Evolutionary conservation across 2,329 filamentous ascomycete species (phyloP).

Genomic region (Teratosphaeriaceae sp.): DNA sequence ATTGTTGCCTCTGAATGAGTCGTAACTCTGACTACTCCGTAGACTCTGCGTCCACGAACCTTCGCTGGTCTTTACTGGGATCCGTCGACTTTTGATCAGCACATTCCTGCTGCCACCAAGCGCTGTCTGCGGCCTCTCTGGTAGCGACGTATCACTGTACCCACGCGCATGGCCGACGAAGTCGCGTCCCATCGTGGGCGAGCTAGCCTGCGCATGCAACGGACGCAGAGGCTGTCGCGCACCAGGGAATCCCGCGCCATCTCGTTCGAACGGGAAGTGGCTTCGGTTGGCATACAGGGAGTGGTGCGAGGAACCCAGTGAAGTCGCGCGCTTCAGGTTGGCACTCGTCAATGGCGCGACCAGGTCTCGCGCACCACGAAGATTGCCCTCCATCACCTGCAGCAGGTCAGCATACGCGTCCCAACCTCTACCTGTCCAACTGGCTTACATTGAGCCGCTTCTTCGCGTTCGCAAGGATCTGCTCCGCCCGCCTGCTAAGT

Average conservation of each 20-base stretch:
- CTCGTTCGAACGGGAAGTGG: conserved; percentile 14
- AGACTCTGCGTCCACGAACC: conserved; percentile 15
- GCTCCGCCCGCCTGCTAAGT: conserved; percentile 74
- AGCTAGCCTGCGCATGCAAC: conserved; percentile 24
- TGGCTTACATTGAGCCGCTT: conserved; percentile 69
- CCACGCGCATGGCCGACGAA: conserved; percentile 50
- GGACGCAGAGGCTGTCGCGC: conserved; percentile 12
- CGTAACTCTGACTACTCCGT: conserved; percentile 25
- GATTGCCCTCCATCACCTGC: conserved; percentile 89
- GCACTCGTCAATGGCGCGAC: conserved; percentile 31
- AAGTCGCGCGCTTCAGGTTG: conserved; percentile 32
- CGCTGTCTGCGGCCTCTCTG: conserved; percentile 24
- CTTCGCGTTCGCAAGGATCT: conserved; percentile 91
- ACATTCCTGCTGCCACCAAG: conserved; percentile 9
- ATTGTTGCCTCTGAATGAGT: conserved; percentile 16
- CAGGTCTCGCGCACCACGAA: conserved; percentile 61
- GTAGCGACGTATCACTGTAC: conserved; percentile 54
- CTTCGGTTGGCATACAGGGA: conserved; percentile 12
- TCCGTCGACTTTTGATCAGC: conserved; percentile 9
- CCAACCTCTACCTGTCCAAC: background rate
- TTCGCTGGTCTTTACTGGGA: conserved; percentile 13
- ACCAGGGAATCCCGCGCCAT: conserved; percentile 14
- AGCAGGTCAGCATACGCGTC: conserved; percentile 3
- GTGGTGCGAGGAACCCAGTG: conserved; percentile 21
- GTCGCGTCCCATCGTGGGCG: conserved; percentile 23